Evolutionary conservation across 2,329 filamentous ascomycete species (phyloP), one percentile per base, ranked within the genome.

Genomic region (Fusarium illudens): DNA sequence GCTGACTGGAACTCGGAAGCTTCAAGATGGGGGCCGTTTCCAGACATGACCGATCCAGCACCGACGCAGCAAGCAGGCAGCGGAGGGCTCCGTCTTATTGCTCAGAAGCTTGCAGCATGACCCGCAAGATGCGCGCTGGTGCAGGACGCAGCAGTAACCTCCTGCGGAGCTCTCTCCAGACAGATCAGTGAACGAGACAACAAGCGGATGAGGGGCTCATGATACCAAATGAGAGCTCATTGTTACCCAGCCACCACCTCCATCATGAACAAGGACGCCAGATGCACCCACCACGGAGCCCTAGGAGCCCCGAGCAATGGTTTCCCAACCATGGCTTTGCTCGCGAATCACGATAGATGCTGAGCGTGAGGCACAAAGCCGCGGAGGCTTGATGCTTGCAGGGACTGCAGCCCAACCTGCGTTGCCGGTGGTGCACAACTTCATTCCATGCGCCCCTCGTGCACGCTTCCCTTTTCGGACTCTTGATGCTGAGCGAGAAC

Each of bases 401-500:
- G 52, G 48, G 61, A 55, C 37, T 68, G 65, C 65, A 68, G 65
- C 65, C 70, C 70, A 73, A 68, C 50, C 56, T 68, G 64, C 71
- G 65, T 68, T 70, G 34, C 60, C 67, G 59, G 58, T 57, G 70
- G 51, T 49, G 52, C 64, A 67, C 64, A 65, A 58, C 51, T 57
- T 54, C 50, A 36, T 60, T 22, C 22, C 42, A 49, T 48, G 20
- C 30, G 34, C 29, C 58, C 19, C 36, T 64, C 54, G 58, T 62
- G 62, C 58, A 46, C 36, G 51, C 44, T 64, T 54, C 44, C 44
- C 22, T 22, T 54, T 60, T 33, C 44, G 32, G 29, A 39, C 58
- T 50, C 20, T 52, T 54, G 33, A 39, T 30, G 30, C 17, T 58
- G 54, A 37, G 44, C 44, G 17, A 50, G 33, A 39, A 32, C 20